These are phyloP conservation scores for Phaseolus coccineus DNA, from an alignment of 331 rosid genomes.

Conservation along the genomic window DNA sequence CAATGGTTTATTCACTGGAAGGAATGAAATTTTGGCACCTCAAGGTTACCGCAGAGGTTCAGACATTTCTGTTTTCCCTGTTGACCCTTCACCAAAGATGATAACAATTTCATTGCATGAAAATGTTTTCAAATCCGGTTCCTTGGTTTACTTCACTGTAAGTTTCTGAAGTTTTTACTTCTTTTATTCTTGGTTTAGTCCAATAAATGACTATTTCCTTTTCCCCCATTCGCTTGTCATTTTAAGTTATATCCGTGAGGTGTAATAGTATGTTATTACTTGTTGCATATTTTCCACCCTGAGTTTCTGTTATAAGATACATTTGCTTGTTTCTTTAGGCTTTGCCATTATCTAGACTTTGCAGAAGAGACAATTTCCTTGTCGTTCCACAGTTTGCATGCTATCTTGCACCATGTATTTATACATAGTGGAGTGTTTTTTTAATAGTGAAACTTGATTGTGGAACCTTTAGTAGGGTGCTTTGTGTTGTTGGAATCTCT, in stretches of 20 bases:
- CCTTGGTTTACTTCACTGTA: conserved; percentile 66
- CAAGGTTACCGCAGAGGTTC: conserved; percentile 43
- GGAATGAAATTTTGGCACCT: conserved; percentile 47
- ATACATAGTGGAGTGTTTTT: background rate
- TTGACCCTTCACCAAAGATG: conserved; percentile 59
- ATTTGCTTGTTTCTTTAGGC: conserved; percentile 23
- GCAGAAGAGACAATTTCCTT: background rate
- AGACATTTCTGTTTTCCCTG: conserved; percentile 42
- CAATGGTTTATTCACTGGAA: conserved; percentile 65
- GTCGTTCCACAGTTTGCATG: conserved; percentile 2
- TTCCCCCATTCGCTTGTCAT: background rate
- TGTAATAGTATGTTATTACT: conserved; percentile 9
- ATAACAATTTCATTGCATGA: conserved; percentile 75
- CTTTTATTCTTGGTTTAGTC: conserved; percentile 17
- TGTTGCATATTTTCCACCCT: background rate
- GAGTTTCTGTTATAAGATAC: conserved; percentile 1
- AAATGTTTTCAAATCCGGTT: conserved; percentile 72
- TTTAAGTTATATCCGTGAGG: background rate
- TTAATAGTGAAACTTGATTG: background rate
- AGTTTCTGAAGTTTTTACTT: conserved; percentile 43
- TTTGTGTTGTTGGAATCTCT: background rate
- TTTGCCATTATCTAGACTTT: conserved; percentile 20
- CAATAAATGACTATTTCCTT: background rate
- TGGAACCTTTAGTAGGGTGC: background rate
- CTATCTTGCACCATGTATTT: background rate